Base-by-base conservation (phyloP, 2,329 filamentous ascomycete genomes). In the Grosmannia clavigera region DNA sequence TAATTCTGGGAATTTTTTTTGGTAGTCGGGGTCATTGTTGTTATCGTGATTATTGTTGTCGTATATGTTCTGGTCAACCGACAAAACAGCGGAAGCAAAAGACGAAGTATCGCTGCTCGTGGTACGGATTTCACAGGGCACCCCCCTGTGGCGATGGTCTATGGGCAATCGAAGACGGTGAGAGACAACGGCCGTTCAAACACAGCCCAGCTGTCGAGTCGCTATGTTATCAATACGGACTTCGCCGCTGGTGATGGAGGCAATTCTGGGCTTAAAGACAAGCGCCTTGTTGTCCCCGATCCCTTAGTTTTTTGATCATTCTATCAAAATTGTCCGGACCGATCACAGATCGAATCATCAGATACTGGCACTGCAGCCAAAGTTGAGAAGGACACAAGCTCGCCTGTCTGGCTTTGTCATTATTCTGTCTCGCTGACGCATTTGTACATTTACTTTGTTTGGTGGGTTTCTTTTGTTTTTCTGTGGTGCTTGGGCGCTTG, bases 41-140 rank as follows among this genome's bases (percentile, higher is more conserved):
- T 84, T 55, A 74, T 83, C 53, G 76, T 77, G 51, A 75, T 80
- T 58, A 70, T 77, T 55, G 76, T 83, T 10, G 74, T 78, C 59
- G 72, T 78, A 58, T 81, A 78, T 65, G 66, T 80, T 62, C 70
- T 78, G 62, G 70, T 79, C 63, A 73, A 70, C 62, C 64, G 69
- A 63, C 67, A 66, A 57, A 68, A 65, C 38, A 69, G 63, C 60
- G 67, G 67, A 58, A 65, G 62, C 58, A 68, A 65, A n/a, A 69
- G 70, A 64, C 68, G 69, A 51, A 67, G 65, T 31, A 35, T 65
- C 22, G 61, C 60, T 14, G 65, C 60, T 22, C 66, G 67, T 29
- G 61, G 64, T 16, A 48, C 69, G 58, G 60, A 67, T 3, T 63
- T 70, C 40, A 60, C 62, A 27, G 60, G 60, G 56, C 64, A 67